Percentiles rank a stretch among this genome's conserved stretches.
phyloP scores from a whole-genome alignment of 805 yeast genomes.

The Barnettozyma californica region DNA sequence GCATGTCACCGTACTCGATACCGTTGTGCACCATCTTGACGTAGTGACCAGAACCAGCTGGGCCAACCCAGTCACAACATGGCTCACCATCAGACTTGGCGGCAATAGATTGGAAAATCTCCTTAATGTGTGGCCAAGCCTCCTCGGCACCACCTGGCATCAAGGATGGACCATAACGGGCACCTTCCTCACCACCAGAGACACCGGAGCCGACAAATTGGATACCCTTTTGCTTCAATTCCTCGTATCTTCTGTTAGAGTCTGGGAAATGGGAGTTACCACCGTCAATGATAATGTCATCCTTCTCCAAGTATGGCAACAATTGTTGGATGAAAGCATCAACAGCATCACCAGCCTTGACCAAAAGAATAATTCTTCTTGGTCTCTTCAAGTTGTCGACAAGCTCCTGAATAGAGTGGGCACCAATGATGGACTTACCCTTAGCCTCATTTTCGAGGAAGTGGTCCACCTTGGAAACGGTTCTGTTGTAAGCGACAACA shows the following conservation, averaged over 20 bases:
- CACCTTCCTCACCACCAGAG: conserved; percentile 99
- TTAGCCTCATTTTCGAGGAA: conserved; percentile 93
- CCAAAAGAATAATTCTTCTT: conserved; percentile 89
- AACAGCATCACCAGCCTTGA: conserved; percentile 95
- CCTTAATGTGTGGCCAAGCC: conserved; percentile 98
- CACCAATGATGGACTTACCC: conserved; percentile 95
- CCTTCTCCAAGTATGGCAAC: conserved; percentile 87
- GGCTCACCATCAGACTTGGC: conserved; percentile 99
- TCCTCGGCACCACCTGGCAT: conserved; percentile 99
- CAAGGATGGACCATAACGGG: conserved; percentile 97
- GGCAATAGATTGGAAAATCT: conserved; percentile 90
- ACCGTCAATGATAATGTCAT: conserved; percentile 98
- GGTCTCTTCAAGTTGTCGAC: conserved; percentile 90
- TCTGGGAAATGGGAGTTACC: conserved; percentile 99
- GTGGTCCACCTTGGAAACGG: conserved; percentile 91
- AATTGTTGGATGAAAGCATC: conserved; percentile 86
- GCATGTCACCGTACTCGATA: conserved; percentile 99
- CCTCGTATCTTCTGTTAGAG: conserved; percentile 92
- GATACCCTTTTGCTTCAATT: conserved; percentile 81
- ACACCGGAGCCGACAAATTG: conserved; percentile 98
- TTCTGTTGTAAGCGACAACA: conserved; percentile 98
- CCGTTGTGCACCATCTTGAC: conserved; percentile 99
- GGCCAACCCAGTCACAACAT: conserved; percentile 99
- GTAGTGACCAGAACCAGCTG: conserved; percentile 97
- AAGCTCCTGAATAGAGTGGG: conserved; percentile 86